A percentile compares a stretch with the other conserved stretches of the same genome.
Conservation (phyloP, 176 grass and related monocot genomes). For the Aegilops umbellulata region DNA sequence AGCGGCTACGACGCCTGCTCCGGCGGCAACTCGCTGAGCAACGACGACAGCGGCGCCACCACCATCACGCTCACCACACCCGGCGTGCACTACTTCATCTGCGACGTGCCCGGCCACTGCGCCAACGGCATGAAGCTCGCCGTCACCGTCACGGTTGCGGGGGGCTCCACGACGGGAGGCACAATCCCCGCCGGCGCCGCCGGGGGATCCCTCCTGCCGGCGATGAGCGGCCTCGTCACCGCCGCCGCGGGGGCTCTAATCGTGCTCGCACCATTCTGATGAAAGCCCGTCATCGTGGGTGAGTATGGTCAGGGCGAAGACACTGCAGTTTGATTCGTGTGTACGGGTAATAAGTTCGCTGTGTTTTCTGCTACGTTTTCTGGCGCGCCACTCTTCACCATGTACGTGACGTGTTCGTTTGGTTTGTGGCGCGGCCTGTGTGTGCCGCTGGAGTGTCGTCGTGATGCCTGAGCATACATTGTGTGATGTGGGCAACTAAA, state of each 20-base stretch:
- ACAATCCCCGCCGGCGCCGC: background rate
- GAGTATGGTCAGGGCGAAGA: slow-evolving; percentile 9
- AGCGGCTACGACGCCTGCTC: slow-evolving; percentile 61
- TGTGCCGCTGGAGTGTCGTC: background rate
- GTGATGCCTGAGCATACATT: background rate
- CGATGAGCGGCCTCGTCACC: background rate
- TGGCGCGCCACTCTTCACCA: too few species aligned
- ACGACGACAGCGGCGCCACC: slow-evolving; percentile 41
- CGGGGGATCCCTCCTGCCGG: background rate
- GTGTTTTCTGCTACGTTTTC: background rate
- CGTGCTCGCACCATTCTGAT: slow-evolving; percentile 30
- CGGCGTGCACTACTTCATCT: slow-evolving; percentile 70
- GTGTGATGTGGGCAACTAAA: background rate
- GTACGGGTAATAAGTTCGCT: background rate
- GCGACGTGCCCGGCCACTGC: slow-evolving; percentile 60
- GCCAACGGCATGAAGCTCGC: slow-evolving; percentile 56
- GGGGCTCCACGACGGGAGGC: background rate
- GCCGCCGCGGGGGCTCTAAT: background rate
- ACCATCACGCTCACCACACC: slow-evolving; percentile 31
- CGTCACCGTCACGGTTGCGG: slow-evolving; percentile 20
- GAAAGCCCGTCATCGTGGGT: background rate
- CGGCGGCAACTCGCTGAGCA: slow-evolving; percentile 43
- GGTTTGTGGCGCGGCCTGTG: background rate
- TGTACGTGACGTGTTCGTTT: background rate
- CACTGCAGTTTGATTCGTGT: slow-evolving; percentile 24